Conservation (phyloP, 1,284 basidiomycete genomes). For the Microbotryomycetes sp. region DNA sequence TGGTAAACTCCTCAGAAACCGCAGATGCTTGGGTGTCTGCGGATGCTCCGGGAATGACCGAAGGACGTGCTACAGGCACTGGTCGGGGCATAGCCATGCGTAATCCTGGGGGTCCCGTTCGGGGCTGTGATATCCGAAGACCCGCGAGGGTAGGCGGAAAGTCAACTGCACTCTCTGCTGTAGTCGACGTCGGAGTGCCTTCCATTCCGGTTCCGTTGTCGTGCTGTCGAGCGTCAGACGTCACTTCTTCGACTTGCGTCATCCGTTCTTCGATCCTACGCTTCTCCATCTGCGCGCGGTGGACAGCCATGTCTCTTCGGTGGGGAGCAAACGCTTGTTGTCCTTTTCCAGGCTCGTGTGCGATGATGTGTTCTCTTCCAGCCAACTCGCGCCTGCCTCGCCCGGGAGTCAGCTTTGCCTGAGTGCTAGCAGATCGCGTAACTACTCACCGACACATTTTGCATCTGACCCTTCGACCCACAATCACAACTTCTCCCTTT, state of each 20-base stretch:
- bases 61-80: not conserved
- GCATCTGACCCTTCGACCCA: constrained; percentile 59
- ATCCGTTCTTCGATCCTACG: constrained; percentile 12
- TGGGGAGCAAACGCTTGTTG: constrained; percentile 37
- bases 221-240: not conserved
- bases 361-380: constrained; percentile 80
- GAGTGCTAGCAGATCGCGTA: not conserved
- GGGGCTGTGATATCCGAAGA: constrained; percentile 1
- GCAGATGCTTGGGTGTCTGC: not conserved
- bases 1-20: not conserved
- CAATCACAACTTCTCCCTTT: constrained; percentile 20
- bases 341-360: constrained; percentile 59
- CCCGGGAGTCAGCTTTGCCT: not conserved
- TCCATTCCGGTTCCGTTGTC: not conserved
- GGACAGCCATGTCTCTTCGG: constrained; percentile 35
- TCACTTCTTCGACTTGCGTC: not conserved
- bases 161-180: not conserved
- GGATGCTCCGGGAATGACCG: not conserved
- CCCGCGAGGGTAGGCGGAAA: constrained; percentile 7
- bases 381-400: constrained; percentile 65
- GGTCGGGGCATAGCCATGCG: constrained; percentile 8
- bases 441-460: constrained; percentile 71
- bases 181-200: not conserved
- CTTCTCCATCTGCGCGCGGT: constrained; percentile 31
- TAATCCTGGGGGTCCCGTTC: not conserved